phyloP scores from a whole-genome alignment of 352 stramenopile genomes.

The Pythium insidiosum region DNA sequence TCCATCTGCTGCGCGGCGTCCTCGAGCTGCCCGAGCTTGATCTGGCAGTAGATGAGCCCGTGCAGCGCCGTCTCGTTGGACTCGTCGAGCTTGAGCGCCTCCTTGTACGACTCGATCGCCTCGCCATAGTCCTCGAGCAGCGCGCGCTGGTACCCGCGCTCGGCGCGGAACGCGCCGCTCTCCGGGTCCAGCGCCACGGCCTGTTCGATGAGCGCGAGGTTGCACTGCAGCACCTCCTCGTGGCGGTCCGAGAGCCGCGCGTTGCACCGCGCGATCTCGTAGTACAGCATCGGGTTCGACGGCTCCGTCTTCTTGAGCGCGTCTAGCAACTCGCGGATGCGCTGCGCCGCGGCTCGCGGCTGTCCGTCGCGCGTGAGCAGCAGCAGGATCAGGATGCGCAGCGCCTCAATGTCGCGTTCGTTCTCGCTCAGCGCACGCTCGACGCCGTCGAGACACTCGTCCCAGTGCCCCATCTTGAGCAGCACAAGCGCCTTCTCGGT shows the following conservation, averaged over 20 bases:
- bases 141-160: slow-evolving; percentile 72
- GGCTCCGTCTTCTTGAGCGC: slow-evolving; percentile 65
- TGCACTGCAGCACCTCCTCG: slow-evolving; percentile 64
- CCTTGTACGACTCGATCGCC: slow-evolving; percentile 81
- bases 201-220: slow-evolving; percentile 56
- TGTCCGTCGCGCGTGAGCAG: slow-evolving; percentile 59
- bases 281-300: slow-evolving; percentile 56
- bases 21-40: slow-evolving; percentile 81
- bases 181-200: slow-evolving; percentile 55
- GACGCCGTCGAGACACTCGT: slow-evolving; percentile 74
- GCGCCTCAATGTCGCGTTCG: slow-evolving; percentile 54
- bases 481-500: slow-evolving; percentile 76
- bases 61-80: slow-evolving; percentile 84
- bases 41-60: slow-evolving; percentile 90
- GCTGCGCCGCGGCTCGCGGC: slow-evolving; percentile 37
- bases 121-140: slow-evolving; percentile 69
- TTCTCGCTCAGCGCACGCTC: slow-evolving; percentile 65
- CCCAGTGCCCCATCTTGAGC: slow-evolving; percentile 82
- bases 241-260: slow-evolving; percentile 57
- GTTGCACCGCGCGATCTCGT: slow-evolving; percentile 53
- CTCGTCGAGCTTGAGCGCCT: slow-evolving; percentile 81
- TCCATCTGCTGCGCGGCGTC: slow-evolving; percentile 90
- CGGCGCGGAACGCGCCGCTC: slow-evolving; percentile 51
- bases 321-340: slow-evolving; percentile 56
- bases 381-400: slow-evolving; percentile 57